Evolutionary conservation across 2,329 filamentous ascomycete genomes (phyloP), one percentile per base, ranked within the genome.

Genomic region (Dothideomycetes sp.): DNA sequence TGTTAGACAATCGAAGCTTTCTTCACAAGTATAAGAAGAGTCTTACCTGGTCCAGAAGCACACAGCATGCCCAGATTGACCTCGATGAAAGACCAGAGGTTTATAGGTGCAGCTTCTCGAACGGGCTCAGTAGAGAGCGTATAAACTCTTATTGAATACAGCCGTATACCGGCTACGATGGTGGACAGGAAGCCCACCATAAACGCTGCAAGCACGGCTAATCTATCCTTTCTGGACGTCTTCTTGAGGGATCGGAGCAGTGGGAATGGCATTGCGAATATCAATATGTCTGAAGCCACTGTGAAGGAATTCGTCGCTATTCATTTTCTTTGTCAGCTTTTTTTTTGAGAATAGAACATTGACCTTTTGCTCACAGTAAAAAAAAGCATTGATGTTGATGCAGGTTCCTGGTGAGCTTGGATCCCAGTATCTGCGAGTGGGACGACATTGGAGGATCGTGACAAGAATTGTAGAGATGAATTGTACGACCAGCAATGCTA

Each of bases 11-110:
- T n/a, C n/a, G n/a, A n/a, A n/a, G n/a, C n/a, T n/a, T n/a, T n/a
- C n/a, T n/a, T n/a, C n/a, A n/a, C n/a, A n/a, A n/a, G n/a, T n/a
- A n/a, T n/a, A n/a, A n/a, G n/a, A 7, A 7, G 8, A 25, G 23
- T 10, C 30, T 59, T 57, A 5, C 55, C 61, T 28, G 55, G 51
- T 12, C 51, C 47, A 12, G 53, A 56, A 15, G 52, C 51, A 45
- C 55, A 57, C n/a, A 56, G 41, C 6, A 59, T 52, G 11, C 50
- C 55, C 3, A 56, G 33, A 31, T 57, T 57, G 41, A 58, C 49
- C 36, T 58, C 55, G 33, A 58, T 45, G 46, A 58, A 54, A 2
- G 53, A 56, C 56, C 55, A 59, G 4, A 49, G 50, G 28, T 51
- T 53, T 28, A 55, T 53, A 10, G 50, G 49, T 12, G 52, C 49